A percentile compares a stretch with the other conserved stretches of the same genome.
These are phyloP conservation scores for Triadica sebifera DNA, from an alignment of 345 rosid genomes.

Conservation along the genomic window DNA sequence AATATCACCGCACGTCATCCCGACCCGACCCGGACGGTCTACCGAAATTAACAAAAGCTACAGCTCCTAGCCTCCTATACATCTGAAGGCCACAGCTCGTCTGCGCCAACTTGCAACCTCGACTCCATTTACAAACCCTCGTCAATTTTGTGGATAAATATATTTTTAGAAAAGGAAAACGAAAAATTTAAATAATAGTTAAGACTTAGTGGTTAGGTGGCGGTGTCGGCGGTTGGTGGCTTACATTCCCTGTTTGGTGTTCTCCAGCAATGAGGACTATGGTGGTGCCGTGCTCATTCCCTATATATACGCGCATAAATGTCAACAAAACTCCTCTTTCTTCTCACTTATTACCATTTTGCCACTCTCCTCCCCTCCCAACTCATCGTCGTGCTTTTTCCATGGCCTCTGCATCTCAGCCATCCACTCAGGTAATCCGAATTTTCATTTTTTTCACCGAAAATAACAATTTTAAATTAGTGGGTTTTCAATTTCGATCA, in stretches of 20 bases:
- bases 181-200: neutral
- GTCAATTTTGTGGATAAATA: neutral
- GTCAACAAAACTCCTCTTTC: slow-evolving; percentile 21
- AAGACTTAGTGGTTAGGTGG: neutral
- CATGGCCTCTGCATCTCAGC: slow-evolving; percentile 73
- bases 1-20: no score
- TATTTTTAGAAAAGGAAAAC: no score
- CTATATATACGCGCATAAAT: slow-evolving; percentile 31
- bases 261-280: slow-evolving; percentile 30
- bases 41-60: no score
- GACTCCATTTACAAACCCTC: neutral
- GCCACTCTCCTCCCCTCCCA: slow-evolving; percentile 27
- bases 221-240: neutral
- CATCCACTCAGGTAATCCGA: slow-evolving; percentile 48
- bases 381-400: slow-evolving; percentile 23
- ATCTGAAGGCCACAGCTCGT: no score
- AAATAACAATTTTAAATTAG: neutral
- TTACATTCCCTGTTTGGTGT: neutral
- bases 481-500: slow-evolving; percentile 24
- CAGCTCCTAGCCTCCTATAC: no score
- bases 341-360: slow-evolving; percentile 27
- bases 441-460: neutral
- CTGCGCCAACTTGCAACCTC: no score
- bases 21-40: no score
- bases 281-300: slow-evolving; percentile 18